These are phyloP conservation scores for Fusarium gaditjirri DNA, from an alignment of 2,329 filamentous ascomycete species.

Conservation along the genomic window DNA sequence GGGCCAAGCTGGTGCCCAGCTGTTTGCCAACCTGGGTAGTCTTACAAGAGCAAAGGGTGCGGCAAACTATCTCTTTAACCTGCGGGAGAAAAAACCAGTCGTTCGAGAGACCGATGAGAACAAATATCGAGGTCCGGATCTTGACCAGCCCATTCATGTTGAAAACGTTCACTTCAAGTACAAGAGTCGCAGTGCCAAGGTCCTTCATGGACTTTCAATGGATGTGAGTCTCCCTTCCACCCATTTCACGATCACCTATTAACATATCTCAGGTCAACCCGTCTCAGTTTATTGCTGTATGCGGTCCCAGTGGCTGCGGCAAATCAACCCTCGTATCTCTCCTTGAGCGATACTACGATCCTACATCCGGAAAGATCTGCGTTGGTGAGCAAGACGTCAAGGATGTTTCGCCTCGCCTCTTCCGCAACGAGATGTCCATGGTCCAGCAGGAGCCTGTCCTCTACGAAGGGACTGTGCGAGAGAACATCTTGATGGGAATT, in stretches of 20 bases:
- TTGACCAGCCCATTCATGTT: constrained; percentile 21
- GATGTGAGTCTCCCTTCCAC: background rate
- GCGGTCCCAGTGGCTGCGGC: constrained; percentile 67
- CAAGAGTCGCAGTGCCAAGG: constrained; percentile 5
- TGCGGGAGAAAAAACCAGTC: constrained; percentile 48
- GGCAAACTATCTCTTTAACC: constrained; percentile 58
- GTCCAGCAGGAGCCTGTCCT: constrained; percentile 55
- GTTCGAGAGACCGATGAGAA: constrained; percentile 53
- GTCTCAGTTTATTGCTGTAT: constrained; percentile 61
- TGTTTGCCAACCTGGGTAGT: constrained; percentile 54
- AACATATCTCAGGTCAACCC: constrained; percentile 29
- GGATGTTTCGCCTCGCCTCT: constrained; percentile 37
- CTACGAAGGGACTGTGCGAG: constrained; percentile 62
- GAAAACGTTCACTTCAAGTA: constrained; percentile 23
- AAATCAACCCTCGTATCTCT: constrained; percentile 68
- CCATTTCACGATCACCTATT: constrained; percentile 31
- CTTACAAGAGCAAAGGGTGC: constrained; percentile 58
- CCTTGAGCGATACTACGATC: constrained; percentile 58
- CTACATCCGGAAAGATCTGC: constrained; percentile 46
- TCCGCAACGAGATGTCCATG: constrained; percentile 51
- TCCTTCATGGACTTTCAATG: constrained; percentile 17
- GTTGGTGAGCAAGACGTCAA: constrained; percentile 45
- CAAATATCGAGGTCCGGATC: constrained; percentile 38
- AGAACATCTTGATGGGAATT: constrained; percentile 63
- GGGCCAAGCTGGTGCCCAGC: constrained; percentile 45